Base-by-base conservation (phyloP, 2,329 filamentous ascomycete genomes). In the Sordariomycetes sp. region DNA sequence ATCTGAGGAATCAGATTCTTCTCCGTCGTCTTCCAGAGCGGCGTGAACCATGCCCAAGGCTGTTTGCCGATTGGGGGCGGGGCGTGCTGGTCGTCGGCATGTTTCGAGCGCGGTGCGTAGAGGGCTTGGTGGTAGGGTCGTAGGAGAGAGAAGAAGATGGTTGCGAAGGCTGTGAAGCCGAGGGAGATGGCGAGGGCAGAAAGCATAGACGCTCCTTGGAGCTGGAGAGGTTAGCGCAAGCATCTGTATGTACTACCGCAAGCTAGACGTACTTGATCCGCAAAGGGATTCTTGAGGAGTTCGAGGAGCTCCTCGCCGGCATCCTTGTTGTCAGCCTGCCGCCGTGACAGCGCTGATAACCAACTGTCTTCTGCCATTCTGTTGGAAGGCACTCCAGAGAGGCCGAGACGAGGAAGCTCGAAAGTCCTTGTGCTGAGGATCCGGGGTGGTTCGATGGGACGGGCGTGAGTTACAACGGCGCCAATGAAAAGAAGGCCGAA, bases 31-130 rank as follows among this genome's bases (percentile, higher is more conserved):
- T 69, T 75, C 59, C 87, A 69, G 21, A 98, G 64, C 0, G 90
- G 88, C 15, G 67, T 66, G 21, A 94, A 57, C 92, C 92, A 98
- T 31, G 86, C 80, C 53, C 94, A 87, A 8, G 90, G 64, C n/a
- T 85, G 82, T 51, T 82, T 93, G 36, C 83, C 85, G 48, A 96
- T 72, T 1, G 83, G 78, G 10, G 92, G 92, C 14, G 90, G 92
- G 8, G 84, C 76, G 63, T 94, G 87, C 58, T 82, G 86, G 46
- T 86, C 79, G 55, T 96, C 90, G 53, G 86, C 83, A 66, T 95
- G 82, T 55, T 94, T 94, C 32, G 93, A 69, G 55, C 93, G 90
- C 26, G 92, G 92, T 4, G 92, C 88, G 61, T 98, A 98, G 31
- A 98, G 86, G 46, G 90, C 75, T 36, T 81, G 82, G 58, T 96